Conservation (phyloP, 2,329 filamentous ascomycete species). For the Westerdykella sp. region DNA sequence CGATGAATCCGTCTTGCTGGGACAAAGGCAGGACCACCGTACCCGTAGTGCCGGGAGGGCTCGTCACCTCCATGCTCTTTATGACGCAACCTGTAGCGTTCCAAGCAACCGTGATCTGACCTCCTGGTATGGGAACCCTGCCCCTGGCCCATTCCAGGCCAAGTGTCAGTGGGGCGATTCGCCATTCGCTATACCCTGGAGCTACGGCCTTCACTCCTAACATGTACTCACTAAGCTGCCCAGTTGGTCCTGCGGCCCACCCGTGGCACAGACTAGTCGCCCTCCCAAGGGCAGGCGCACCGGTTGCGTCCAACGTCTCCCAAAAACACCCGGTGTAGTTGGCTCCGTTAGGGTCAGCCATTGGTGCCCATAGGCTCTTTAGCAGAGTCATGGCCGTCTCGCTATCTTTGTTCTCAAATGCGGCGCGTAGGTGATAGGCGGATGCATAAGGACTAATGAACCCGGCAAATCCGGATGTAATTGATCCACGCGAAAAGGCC, state of each 20-base stretch:
- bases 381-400: constrained; percentile 2
- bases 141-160: constrained; percentile 6
- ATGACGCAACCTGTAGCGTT: constrained; percentile 3
- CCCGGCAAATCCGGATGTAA: constrained; percentile 9
- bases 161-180: constrained; percentile 5
- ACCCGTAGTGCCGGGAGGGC: too few relatives aligned
- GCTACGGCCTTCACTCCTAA: too few relatives aligned
- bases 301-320: constrained; percentile 22
- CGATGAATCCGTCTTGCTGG: too few relatives aligned
- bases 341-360: constrained; percentile 15
- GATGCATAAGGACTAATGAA: constrained; percentile 26
- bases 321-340: constrained; percentile 31
- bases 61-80: too few relatives aligned
- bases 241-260: too few relatives aligned
- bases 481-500: constrained; percentile 12
- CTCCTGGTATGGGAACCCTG: constrained; percentile 4
- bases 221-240: too few relatives aligned
- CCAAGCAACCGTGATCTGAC: constrained; percentile 5
- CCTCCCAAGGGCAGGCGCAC: constrained; percentile 2
- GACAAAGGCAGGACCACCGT: too few relatives aligned
- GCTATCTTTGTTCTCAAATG: constrained; percentile 7
- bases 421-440: constrained; percentile 29
- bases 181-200: constrained; percentile 5
- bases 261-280: too few relatives aligned
- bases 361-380: constrained; percentile 14